phyloP scores from a whole-genome alignment of 805 yeast genomes.

The Cyberlindnera maclurae region DNA sequence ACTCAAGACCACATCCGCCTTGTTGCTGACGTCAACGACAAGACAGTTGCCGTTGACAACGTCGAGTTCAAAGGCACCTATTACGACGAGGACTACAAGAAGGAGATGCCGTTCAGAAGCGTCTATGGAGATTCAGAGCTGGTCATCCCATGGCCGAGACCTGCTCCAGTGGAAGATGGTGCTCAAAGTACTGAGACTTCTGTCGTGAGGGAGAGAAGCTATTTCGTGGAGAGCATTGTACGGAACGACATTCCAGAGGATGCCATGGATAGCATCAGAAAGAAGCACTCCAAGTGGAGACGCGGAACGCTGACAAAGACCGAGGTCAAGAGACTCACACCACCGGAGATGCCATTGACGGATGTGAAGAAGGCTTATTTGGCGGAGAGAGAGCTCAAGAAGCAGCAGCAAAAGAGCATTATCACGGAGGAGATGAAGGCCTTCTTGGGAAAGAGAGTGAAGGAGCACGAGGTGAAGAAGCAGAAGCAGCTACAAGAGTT shows the following conservation, averaged over 20 bases:
- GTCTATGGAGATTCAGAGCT: slow-evolving; percentile 63
- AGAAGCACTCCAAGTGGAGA: slow-evolving; percentile 63
- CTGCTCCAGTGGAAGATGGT: slow-evolving; percentile 50
- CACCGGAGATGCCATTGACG: slow-evolving; percentile 75
- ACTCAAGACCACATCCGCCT: slow-evolving; percentile 57
- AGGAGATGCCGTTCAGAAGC: slow-evolving; percentile 69
- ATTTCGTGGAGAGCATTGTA: slow-evolving; percentile 59
- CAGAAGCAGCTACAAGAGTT: slow-evolving; percentile 10
- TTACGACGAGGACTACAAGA: slow-evolving; percentile 67
- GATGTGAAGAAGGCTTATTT: slow-evolving; percentile 54
- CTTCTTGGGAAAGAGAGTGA: slow-evolving; percentile 43
- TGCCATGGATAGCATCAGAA: slow-evolving; percentile 63
- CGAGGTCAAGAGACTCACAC: slow-evolving; percentile 52
- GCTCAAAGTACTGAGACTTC: slow-evolving; percentile 49
- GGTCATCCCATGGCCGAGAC: slow-evolving; percentile 87
- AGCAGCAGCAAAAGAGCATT: slow-evolving; percentile 30
- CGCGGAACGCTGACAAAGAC: slow-evolving; percentile 55
- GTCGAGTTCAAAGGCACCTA: slow-evolving; percentile 60
- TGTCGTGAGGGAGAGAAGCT: slow-evolving; percentile 64
- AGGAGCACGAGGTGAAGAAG: slow-evolving; percentile 18
- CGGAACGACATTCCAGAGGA: slow-evolving; percentile 63
- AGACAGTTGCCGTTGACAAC: slow-evolving; percentile 74
- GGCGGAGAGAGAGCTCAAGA: slow-evolving; percentile 43
- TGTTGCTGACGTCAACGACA: slow-evolving; percentile 68
- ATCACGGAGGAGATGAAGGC: slow-evolving; percentile 48